Evolutionary conservation across 768 basidiomycete genomes (phyloP).

Genomic region (Leccinum broughii): DNA sequence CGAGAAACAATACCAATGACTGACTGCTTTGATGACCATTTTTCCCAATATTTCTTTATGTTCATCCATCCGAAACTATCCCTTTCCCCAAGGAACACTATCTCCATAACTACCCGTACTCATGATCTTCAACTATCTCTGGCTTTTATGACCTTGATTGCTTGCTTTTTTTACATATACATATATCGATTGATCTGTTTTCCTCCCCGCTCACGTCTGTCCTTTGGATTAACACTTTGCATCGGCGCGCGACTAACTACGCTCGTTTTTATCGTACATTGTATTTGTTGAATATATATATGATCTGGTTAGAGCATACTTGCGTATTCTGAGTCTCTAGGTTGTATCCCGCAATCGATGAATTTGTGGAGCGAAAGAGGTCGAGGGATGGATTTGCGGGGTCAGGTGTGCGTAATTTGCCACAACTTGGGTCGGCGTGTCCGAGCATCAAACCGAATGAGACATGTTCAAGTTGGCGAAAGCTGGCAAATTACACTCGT

Average conservation of each 20-base stretch:
- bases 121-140: not conserved
- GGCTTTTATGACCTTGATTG: not conserved
- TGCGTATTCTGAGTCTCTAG: not conserved
- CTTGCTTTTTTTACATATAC: not conserved
- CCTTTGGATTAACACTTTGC: not conserved
- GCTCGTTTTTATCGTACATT: not conserved
- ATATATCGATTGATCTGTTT: not conserved
- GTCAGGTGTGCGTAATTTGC: too few relatives aligned
- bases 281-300: not conserved
- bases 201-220: not conserved
- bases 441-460: too few relatives aligned
- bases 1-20: not conserved
- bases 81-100: not conserved
- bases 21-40: constrained; percentile 3
- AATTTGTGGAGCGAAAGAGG: too few relatives aligned
- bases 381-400: too few relatives aligned
- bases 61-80: not conserved
- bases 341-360: not conserved
- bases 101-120: not conserved
- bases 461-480: too few relatives aligned
- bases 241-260: not conserved
- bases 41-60: constrained; percentile 1
- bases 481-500: too few relatives aligned
- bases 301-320: not conserved
- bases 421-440: too few relatives aligned